Base-by-base conservation (phyloP, 192 early-diverging fungal genomes). In the Bifiguratus adelaidae region DNA sequence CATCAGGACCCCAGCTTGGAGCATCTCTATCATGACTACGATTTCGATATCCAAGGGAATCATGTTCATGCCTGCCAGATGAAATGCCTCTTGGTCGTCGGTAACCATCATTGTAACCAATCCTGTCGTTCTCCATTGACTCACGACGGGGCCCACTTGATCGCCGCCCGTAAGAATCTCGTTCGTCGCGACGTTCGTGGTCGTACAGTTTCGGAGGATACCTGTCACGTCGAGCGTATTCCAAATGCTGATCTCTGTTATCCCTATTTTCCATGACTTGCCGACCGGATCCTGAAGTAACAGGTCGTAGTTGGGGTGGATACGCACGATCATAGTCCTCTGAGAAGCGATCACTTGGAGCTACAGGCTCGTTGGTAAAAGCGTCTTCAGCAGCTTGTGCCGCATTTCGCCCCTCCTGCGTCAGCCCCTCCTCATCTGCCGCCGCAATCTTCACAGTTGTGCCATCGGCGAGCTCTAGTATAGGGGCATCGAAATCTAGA, bases 251-350 rank as follows among this genome's bases (percentile, higher is more conserved):
- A n/a, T n/a, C n/a, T n/a, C n/a, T n/a, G n/a, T n/a, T n/a, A n/a
- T n/a, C n/a, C n/a, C n/a, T n/a, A n/a, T n/a, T n/a, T n/a, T n/a
- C n/a, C n/a, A n/a, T n/a, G n/a, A n/a, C n/a, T n/a, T n/a, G n/a
- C n/a, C n/a, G n/a, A n/a, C n/a, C n/a, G n/a, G n/a, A n/a, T n/a
- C n/a, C n/a, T n/a, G n/a, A n/a, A n/a, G n/a, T n/a, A n/a, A n/a
- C n/a, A n/a, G n/a, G n/a, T n/a, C 20, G 40, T 20, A 22, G 40
- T 48, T 51, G 48, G 1, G 60, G 45, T 7, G 48, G 60, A 30
- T 62, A 62, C n/a, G 48, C 56, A 12, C 60, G 44, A 41, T 62
- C 60, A 20, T 62, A 62, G 30, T 62, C 60, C 18, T 62, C 60
- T 12, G 60, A 50, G 20, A 62, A 62, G 12, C 60, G 30, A 7